Conservation (phyloP, 805 yeast genomes). For the Lipomyces starkeyi region DNA sequence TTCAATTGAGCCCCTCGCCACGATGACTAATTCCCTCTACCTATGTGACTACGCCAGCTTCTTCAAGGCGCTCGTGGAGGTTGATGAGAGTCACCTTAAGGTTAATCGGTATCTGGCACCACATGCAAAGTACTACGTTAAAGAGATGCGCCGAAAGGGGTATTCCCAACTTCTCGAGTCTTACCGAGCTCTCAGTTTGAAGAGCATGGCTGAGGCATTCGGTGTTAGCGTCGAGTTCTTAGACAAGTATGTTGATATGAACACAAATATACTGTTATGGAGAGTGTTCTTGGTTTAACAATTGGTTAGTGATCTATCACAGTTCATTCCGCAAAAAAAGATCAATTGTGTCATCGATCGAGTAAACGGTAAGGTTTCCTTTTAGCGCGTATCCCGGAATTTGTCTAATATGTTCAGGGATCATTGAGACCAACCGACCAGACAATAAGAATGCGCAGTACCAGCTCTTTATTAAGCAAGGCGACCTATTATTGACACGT, state of each 20-base stretch:
- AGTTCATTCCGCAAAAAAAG: constrained; percentile 90
- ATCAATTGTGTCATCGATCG: constrained; percentile 94
- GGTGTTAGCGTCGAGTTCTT: constrained; percentile 87
- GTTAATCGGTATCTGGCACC: constrained; percentile 67
- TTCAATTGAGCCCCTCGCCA: constrained; percentile 76
- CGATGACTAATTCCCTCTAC: constrained; percentile 84
- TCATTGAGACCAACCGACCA: constrained; percentile 93
- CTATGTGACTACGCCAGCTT: constrained; percentile 84
- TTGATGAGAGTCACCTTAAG: constrained; percentile 74
- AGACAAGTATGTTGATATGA: constrained; percentile 52
- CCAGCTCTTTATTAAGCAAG: constrained; percentile 84
- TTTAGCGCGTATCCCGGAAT: not conserved
- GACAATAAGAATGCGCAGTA: constrained; percentile 96
- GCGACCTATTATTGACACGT: constrained; percentile 90
- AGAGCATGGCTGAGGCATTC: constrained; percentile 93
- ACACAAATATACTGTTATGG: not conserved
- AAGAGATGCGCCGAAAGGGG: constrained; percentile 94
- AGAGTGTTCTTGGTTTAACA: not conserved
- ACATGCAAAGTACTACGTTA: constrained; percentile 82
- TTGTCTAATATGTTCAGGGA: constrained; percentile 45
- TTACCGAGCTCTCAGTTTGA: constrained; percentile 85
- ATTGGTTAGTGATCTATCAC: constrained; percentile 68
- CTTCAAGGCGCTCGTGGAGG: constrained; percentile 75
- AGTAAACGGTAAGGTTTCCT: constrained; percentile 70
- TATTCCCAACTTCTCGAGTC: constrained; percentile 93